Evolutionary conservation across 2,329 filamentous ascomycete species (phyloP), one percentile per base, ranked within the genome.

Genomic region (Trichoderma brevicompactum): DNA sequence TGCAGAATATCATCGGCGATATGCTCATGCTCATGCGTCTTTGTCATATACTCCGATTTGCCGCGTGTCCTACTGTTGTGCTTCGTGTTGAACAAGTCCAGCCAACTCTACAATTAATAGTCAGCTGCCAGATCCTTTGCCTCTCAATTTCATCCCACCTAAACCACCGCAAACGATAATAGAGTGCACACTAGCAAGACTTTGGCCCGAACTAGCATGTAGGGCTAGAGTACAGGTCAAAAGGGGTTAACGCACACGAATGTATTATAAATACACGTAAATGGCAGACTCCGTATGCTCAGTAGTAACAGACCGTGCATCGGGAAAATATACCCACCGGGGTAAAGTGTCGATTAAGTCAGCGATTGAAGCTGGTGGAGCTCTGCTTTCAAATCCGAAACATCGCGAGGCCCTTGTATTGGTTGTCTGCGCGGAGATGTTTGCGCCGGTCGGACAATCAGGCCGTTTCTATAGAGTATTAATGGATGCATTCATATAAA

Each of bases 381-480:
- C n/a, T 56, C 13, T 54, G 49, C 49, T 64, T 64, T 64, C 62
- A 64, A 64, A 58, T 59, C 60, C 40, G 44, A 34, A n/a, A 5
- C 6, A 8, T 10, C 23, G 23, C 8, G 32, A 48, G n/a, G 54
- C 8, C n/a, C 17, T 34, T n/a, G 32, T 15, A 34, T 58, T 43
- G 38, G 53, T 19, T 23, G 15, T 12, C 2, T 58, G 41, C 41
- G 54, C 43, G 54, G 54, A 58, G 41, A 58, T 46, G n/a, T 17
- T 13, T 3, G n/a, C 28, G 13, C 12, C 9, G 13, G 12, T 28
- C 9, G 36, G 13, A 49, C 34, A 5, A 17, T 50, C 56, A 49
- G 15, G 12, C 58, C 46, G 10, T 50, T 28, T 28, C 23, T 28
- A 28, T 28, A 28, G 23, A 28, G 23, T 5, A 28, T 28, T 5